Percentiles rank a stretch among this genome's conserved stretches.
phyloP scores from a whole-genome alignment of 148 eudicot species.

The Spergularia bocconei region DNA sequence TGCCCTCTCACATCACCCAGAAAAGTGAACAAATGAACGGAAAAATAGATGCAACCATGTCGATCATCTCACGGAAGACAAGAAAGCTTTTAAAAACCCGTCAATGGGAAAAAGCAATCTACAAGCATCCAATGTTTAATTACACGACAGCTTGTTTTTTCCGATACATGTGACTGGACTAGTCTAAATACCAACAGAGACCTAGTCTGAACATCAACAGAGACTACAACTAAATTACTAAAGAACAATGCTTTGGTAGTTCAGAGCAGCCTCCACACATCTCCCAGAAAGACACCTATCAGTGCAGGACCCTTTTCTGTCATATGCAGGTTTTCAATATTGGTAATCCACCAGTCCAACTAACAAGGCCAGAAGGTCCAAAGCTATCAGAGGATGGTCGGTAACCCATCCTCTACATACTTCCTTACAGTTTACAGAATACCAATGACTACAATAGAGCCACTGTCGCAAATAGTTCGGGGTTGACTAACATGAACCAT shows the following conservation, averaged over 20 bases:
- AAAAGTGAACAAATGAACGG: not conserved
- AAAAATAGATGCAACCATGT: too few relatives aligned
- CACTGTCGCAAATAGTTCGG: too few relatives aligned
- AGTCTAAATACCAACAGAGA: not conserved
- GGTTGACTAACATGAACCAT: too few relatives aligned
- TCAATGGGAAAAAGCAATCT: not conserved
- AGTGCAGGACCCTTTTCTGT: not conserved
- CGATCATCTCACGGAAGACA: too few relatives aligned
- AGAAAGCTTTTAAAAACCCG: too few relatives aligned
- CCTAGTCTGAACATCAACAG: too few relatives aligned
- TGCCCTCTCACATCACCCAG: not conserved
- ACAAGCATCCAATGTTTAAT: not conserved
- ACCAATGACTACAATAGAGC: too few relatives aligned
- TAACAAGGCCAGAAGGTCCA: not conserved
- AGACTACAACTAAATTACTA: not conserved
- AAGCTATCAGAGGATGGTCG: not conserved
- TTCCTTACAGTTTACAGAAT: too few relatives aligned
- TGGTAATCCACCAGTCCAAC: not conserved
- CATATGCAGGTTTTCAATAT: not conserved
- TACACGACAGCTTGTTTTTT: not conserved
- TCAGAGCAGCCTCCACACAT: not conserved
- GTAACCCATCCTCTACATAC: not conserved
- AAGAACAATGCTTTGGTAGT: not conserved
- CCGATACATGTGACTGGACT: not conserved
- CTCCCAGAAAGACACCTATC: not conserved